Conservation (phyloP, 495 filamentous ascomycete species). For the Lasiosphaeria miniovina region DNA sequence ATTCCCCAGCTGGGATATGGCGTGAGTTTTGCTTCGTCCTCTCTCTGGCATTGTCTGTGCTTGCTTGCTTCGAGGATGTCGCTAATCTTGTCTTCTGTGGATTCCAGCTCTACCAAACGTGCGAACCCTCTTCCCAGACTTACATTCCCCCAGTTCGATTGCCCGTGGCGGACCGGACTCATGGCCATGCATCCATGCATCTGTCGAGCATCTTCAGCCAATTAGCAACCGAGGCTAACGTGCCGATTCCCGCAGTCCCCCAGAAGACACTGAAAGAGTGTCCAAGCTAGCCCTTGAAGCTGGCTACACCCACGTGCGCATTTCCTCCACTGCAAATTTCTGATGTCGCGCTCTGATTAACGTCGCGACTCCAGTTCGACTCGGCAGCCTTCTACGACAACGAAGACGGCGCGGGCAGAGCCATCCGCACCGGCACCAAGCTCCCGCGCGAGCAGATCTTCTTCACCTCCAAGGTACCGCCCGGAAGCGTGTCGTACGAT, state of each 20-base stretch:
- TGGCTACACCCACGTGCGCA: constrained; percentile 69
- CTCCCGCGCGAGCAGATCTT: constrained; percentile 64
- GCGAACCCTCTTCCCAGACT: background rate
- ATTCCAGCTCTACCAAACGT: constrained; percentile 72
- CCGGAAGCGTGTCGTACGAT: constrained; percentile 40
- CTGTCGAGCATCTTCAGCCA: too few species aligned
- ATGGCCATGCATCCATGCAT: background rate
- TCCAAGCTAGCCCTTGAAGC: constrained; percentile 59
- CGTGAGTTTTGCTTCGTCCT: constrained; percentile 41
- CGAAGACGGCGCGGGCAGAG: constrained; percentile 61
- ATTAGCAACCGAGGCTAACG: background rate
- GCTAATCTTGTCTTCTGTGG: background rate
- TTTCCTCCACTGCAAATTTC: background rate
- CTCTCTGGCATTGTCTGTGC: background rate
- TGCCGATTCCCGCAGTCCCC: constrained; percentile 26
- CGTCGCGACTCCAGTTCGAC: constrained; percentile 52
- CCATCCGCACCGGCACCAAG: constrained; percentile 51
- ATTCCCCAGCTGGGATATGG: constrained; percentile 75
- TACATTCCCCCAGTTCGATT: constrained; percentile 41
- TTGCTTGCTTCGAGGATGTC: too few species aligned
- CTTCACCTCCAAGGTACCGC: constrained; percentile 69
- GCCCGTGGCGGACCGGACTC: constrained; percentile 13
- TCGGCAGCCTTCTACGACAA: constrained; percentile 69
- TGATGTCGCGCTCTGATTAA: background rate
- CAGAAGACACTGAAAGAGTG: constrained; percentile 44